A percentile compares a stretch with the other conserved stretches of the same genome.
These are phyloP conservation scores for Globisporangium irregulare DNA, from an alignment of 352 stramenopile species.

Conservation along the genomic window DNA sequence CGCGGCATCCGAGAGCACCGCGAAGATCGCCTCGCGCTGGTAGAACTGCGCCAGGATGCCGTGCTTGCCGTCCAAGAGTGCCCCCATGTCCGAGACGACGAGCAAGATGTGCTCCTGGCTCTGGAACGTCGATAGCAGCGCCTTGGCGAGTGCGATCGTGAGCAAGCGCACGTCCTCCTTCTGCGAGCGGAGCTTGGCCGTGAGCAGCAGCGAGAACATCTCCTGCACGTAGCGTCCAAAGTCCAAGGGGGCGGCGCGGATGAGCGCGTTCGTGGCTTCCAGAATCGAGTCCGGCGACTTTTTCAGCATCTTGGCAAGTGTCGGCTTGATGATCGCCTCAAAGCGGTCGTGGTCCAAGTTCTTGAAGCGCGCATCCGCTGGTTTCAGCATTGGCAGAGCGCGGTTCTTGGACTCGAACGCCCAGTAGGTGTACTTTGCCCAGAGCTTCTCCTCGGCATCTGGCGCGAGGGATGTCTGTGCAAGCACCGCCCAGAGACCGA, in stretches of 20 bases:
- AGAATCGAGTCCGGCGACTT: slow-evolving; percentile 77
- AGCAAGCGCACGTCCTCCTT: slow-evolving; percentile 74
- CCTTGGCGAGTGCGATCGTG: slow-evolving; percentile 45
- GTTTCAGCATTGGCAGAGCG: slow-evolving; percentile 32
- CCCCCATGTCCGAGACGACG: slow-evolving; percentile 52
- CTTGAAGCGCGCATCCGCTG: slow-evolving; percentile 48
- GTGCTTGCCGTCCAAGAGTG: slow-evolving; percentile 76
- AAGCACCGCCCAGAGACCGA: slow-evolving; percentile 63
- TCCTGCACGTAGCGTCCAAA: slow-evolving; percentile 58
- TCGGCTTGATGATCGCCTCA: slow-evolving; percentile 56
- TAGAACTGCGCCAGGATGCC: slow-evolving; percentile 88
- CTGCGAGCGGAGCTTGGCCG: slow-evolving; percentile 74
- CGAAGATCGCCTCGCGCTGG: slow-evolving; percentile 70
- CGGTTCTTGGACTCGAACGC: slow-evolving; percentile 77
- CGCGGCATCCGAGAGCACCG: slow-evolving; percentile 57
- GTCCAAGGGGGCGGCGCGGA: slow-evolving; percentile 53
- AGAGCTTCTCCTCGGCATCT: slow-evolving; percentile 44
- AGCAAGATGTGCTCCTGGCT: slow-evolving; percentile 48
- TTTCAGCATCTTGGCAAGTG: slow-evolving; percentile 76
- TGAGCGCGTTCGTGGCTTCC: slow-evolving; percentile 49
- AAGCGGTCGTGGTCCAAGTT: slow-evolving; percentile 59
- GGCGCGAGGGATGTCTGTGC: slow-evolving; percentile 26
- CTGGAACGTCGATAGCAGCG: slow-evolving; percentile 48
- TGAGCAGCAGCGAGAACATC: slow-evolving; percentile 68
- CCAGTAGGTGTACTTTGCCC: slow-evolving; percentile 61